Base-by-base conservation (phyloP, 805 yeast genomes). In the Wickerhamomyces strasburgensis region DNA sequence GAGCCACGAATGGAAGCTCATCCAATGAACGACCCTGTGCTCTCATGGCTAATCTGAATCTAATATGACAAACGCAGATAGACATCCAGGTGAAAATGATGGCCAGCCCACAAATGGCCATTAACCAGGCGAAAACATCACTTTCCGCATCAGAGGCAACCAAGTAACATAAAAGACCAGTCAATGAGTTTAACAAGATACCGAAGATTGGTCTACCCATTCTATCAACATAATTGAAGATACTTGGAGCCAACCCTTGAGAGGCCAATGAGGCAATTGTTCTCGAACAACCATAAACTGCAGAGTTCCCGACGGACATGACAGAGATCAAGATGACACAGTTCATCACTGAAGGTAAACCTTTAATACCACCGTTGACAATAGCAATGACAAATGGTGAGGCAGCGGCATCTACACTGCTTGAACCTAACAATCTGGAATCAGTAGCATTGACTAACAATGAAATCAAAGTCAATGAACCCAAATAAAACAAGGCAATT, bases 201-300 rank as follows among this genome's bases (percentile, higher is more conserved):
- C 75, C 73, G 35, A 58, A 61, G 35, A 71, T 48, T 28, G 78
- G 79, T 43, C 78, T 60, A 33, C 79, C 79, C 43, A 57, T 56
- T 39, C 65, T 64, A 49, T 73, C 78, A 39, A 72, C 62, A 49
- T 70, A 71, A 23, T 65, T 68, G 34, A 61, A 59, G 15, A 36
- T 38, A 10, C 42, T 35, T 34, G 77, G 78, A 14, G 75, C 75
- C 44, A 64, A 58, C 16, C 70, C 70, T 21, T 66, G 63, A 17
- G 65, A 61, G 8, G 75, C 65, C 33, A 72, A 59, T 1, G 75
- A 64, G 23, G 70, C 68, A 35, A 72, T 52, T 19, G 75, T 70
- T 60, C 80, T 65, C 6, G 79, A 72, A 19, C 75, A 66, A 8
- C 77, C 80, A 51, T 68, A 75, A n/a, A 73, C 75, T 0, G 78